Percentiles rank a stretch among this genome's conserved stretches.
These are phyloP conservation scores for Suillus americanus DNA, from an alignment of 768 basidiomycete genomes.

Conservation along the genomic window DNA sequence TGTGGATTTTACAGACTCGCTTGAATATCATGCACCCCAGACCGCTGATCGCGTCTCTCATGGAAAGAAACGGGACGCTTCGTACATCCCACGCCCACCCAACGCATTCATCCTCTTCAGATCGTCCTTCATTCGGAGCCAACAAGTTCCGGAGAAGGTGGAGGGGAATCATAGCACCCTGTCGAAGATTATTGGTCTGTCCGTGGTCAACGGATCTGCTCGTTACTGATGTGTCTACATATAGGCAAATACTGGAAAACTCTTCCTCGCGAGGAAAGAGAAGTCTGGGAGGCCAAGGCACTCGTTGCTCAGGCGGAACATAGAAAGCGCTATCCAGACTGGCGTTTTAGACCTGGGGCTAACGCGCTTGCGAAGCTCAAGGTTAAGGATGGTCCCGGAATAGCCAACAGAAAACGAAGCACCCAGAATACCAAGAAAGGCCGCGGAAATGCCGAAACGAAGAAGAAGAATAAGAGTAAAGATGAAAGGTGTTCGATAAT, in stretches of 20 bases:
- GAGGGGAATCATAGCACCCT: conserved; percentile 79
- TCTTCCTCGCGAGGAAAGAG: conserved; percentile 63
- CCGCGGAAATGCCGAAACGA: conserved; percentile 30
- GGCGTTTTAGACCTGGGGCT: conserved; percentile 75
- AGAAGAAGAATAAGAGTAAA: conserved; percentile 28
- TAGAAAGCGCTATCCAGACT: conserved; percentile 72
- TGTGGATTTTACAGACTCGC: conserved; percentile 15
- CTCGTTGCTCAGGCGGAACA: conserved; percentile 72
- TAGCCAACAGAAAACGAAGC: conserved; percentile 26
- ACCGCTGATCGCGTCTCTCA: conserved; percentile 45
- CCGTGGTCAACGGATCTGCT: not conserved
- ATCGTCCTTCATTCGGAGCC: conserved; percentile 71
- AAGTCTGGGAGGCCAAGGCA: conserved; percentile 77
- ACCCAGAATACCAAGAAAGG: conserved; percentile 28
- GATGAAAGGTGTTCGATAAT: conserved; percentile 67
- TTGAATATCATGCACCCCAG: conserved; percentile 24
- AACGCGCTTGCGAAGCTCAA: conserved; percentile 40
- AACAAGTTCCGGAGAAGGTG: conserved; percentile 72
- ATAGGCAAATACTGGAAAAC: conserved; percentile 75
- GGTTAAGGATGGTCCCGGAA: conserved; percentile 41
- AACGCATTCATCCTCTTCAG: conserved; percentile 88
- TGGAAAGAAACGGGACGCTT: conserved; percentile 64
- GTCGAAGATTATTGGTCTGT: conserved; percentile 76
- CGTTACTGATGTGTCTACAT: not conserved
- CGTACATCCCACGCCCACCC: conserved; percentile 79